Percentiles rank a stretch among this genome's conserved stretches.
phyloP scores from a whole-genome alignment of 2,329 filamentous ascomycete genomes.

The Aspergillus brunneoviolaceus region DNA sequence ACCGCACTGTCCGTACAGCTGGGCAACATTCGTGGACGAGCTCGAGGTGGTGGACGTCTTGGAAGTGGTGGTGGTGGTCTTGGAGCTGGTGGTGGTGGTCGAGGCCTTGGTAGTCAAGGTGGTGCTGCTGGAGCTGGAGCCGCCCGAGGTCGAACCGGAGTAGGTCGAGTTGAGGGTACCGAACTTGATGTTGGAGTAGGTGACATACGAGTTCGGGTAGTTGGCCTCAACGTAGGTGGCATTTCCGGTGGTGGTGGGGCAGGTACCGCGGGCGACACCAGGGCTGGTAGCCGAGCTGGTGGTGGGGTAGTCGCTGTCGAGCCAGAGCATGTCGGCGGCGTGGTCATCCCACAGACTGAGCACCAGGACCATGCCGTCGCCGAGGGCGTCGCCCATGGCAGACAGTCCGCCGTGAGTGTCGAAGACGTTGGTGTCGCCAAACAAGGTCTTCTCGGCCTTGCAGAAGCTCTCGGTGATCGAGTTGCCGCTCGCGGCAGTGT shows the following conservation, averaged over 20 bases:
- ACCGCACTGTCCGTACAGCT: conserved; percentile 34
- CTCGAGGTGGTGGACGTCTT: conserved; percentile 10
- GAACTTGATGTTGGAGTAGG: conserved; percentile 61
- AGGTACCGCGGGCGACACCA: conserved; percentile 57
- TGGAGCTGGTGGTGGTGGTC: conserved; percentile 6
- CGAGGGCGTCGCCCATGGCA: conserved; percentile 56
- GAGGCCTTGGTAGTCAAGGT: conserved; percentile 6
- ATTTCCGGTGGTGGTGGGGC: conserved; percentile 53
- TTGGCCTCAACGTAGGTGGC: conserved; percentile 52
- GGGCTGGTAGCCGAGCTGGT: conserved; percentile 41
- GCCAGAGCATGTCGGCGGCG: conserved; percentile 69
- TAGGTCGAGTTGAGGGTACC: conserved; percentile 39
- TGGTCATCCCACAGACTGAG: conserved; percentile 65
- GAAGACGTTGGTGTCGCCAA: conserved; percentile 57
- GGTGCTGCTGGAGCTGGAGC: conserved; percentile 1
- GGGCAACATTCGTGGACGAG: conserved; percentile 18
- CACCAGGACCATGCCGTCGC: conserved; percentile 63
- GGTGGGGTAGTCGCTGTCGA: conserved; percentile 66
- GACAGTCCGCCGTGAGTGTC: conserved; percentile 55
- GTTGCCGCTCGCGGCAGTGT: conserved; percentile 52
- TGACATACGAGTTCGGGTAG: conserved; percentile 51
- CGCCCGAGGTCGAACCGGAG: conserved; percentile 9
- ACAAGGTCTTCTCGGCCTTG: conserved; percentile 54
- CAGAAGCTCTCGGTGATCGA: conserved; percentile 61
- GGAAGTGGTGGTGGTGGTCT: conserved; percentile 2